Evolutionary conservation across 306 rosid species (phyloP), one percentile per base, ranked within the genome.

Genomic region (Myrica gale): DNA sequence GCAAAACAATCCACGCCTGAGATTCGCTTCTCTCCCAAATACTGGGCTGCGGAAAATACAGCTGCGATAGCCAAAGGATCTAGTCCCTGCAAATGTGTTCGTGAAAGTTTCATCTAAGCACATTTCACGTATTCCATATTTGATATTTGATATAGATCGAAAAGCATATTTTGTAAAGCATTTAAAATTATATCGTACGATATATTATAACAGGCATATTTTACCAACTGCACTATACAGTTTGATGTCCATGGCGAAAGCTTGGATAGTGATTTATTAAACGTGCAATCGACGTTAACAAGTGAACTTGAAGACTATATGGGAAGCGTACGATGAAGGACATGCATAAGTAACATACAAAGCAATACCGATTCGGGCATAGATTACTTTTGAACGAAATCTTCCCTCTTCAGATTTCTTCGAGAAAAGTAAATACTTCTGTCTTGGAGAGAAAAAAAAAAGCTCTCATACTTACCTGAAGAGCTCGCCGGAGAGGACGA

Each of bases 401-500:
- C 56, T 66, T 37, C 70, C 43, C 17, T 16, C 55, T 56, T n/a
- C n/a, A 55, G 21, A 19, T 23, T 65, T 62, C 39, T 52, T 73
- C 16, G 21, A 44, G 63, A 45, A 39, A 41, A 23, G 26, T 23
- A 23, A 23, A 23, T 23, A 23, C 32, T 26, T 26, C 32, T 26
- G 1, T 26, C 32, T 26, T 26, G 60, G 5, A 82, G 54, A 32
- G 52, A 61, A 4, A n/a, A 9, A 7, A 78, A 2, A 1, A 19
- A 56, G 7, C 52, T 21, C 15, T 37, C 19, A 68, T 4, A 75
- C 89, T 88, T 70, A 78, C 97, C 97, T 95, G 97, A 77, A 95
- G 84, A 62, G 97, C 87, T 8, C 98, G 97, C 11, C 98, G 96
- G 81, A 95, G 97, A 52, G 97, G 98, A 3, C 98, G 96, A 13